Percentiles rank a stretch among this genome's conserved stretches.
These are phyloP conservation scores for Juncus inflexus DNA, from an alignment of 176 grass and related monocot species.

Conservation along the genomic window DNA sequence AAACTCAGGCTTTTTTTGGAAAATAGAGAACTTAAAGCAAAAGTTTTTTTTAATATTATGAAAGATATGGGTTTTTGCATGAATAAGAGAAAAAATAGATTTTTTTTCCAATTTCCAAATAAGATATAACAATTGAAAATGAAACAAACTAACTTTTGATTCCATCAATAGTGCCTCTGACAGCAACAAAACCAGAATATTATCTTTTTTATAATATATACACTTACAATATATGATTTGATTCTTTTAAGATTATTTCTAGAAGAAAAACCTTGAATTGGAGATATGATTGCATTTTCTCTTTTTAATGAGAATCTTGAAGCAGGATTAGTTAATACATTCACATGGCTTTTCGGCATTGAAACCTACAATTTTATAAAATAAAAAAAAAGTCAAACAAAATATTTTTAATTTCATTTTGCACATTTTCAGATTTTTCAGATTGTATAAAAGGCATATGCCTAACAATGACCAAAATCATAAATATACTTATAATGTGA, in stretches of 20 bases:
- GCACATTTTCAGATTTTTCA: neutral
- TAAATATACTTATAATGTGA: too few species aligned
- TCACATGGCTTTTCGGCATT: slow-evolving; percentile 74
- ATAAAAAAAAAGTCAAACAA: slow-evolving; percentile 58
- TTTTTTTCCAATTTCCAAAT: too few species aligned
- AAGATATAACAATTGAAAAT: too few species aligned
- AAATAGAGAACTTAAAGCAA: too few species aligned
- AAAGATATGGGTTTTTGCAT: too few species aligned
- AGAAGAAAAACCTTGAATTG: slow-evolving; percentile 73
- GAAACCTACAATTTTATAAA: slow-evolving; percentile 86
- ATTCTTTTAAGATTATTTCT: slow-evolving; percentile 81
- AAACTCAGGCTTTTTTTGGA: too few species aligned
- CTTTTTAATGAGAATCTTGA: slow-evolving; percentile 51
- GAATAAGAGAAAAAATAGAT: too few species aligned
- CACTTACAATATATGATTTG: slow-evolving; percentile 92
- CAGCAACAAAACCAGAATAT: slow-evolving; percentile 84
- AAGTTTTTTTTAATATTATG: too few species aligned
- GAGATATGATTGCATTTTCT: slow-evolving; percentile 44
- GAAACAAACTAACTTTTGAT: slow-evolving; percentile 53
- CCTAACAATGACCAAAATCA: neutral
- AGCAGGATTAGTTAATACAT: slow-evolving; percentile 74
- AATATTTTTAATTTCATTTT: neutral
- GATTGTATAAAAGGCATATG: neutral
- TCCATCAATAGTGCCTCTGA: slow-evolving; percentile 67
- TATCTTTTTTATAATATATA: slow-evolving; percentile 6